Base-by-base conservation (phyloP, 2,329 filamentous ascomycete species). In the Phialophora chinensis region DNA sequence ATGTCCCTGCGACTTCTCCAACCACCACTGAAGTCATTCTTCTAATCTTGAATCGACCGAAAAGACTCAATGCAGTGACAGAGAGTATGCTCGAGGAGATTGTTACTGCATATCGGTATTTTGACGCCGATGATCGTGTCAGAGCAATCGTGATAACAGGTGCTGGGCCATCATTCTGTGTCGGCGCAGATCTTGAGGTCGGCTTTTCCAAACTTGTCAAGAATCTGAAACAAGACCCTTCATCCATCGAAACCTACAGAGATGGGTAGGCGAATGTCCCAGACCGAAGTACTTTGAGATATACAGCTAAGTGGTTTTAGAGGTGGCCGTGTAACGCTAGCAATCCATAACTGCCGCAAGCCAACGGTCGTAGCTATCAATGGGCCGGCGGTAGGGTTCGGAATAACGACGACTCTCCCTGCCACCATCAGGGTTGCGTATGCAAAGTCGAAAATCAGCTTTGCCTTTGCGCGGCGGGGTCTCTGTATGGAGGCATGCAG, bases 401-500 rank as follows among this genome's bases (percentile, higher is more conserved):
- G 86, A 20, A 83, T 87, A 70, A 88, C 86, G 33, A 84, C 87
- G 82, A 86, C 85, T 20, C 79, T 88, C 2, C 81, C 86, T 1
- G 83, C 83, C 60, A 81, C 80, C 56, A 79, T 85, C 60, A 79
- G 83, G 50, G 56, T 87, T 67, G 84, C 78, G 42, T 84, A 83
- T 68, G 74, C 76, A 27, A 38, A 76, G 77, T 14, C 87, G 87
- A 10, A 89, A 73, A 83, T 91, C 65, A 89, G 88, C 50, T 90
- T 91, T 74, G 88, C 91, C 14, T 92, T 91, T 76, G 81, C 85
- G 17, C 82, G 88, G 25, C 82, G 89, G 50, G 89, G 89, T 0
- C 81, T 91, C 73, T 83, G 86, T 65, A 88, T 90, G 83, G 90
- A 92, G 76, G 88, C 87, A 0, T 87, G 85, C 73, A 86, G 83